These are phyloP conservation scores for Ganoderma multipileum DNA, from an alignment of 1,284 basidiomycete genomes.

Conservation along the genomic window DNA sequence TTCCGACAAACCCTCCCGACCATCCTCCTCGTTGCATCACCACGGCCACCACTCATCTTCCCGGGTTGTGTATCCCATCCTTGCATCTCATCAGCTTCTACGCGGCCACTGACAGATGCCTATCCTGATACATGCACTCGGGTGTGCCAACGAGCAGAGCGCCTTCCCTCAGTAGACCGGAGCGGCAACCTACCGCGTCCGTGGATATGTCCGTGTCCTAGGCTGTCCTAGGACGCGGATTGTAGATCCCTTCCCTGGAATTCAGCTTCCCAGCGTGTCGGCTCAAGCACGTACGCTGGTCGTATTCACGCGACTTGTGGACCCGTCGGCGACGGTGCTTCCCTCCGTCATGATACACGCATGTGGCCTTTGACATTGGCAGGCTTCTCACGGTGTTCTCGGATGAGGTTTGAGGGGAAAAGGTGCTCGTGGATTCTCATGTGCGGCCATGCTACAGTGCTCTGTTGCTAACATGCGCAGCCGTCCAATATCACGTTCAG, in stretches of 20 bases:
- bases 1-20: constrained; percentile 14
- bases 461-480: background rate
- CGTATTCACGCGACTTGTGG: background rate
- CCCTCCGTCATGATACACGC: constrained; percentile 10
- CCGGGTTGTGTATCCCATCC: constrained; percentile 20
- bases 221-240: background rate
- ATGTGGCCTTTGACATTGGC: constrained; percentile 15
- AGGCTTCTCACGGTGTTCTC: constrained; percentile 21
- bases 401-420: background rate
- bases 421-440: background rate
- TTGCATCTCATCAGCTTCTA: constrained; percentile 25
- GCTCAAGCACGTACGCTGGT: background rate
- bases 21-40: constrained; percentile 8
- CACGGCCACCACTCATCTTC: constrained; percentile 16
- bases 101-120: constrained; percentile 28
- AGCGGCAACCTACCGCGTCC: background rate
- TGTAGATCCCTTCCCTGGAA: background rate
- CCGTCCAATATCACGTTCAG: background rate
- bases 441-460: constrained; percentile 1
- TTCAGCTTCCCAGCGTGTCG: background rate
- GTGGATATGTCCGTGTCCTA: background rate
- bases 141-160: constrained; percentile 16
- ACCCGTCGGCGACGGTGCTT: background rate
- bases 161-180: constrained; percentile 17
- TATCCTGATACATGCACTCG: constrained; percentile 28